phyloP scores from a whole-genome alignment of 192 early-diverging fungal species.

The Backusella parvicylindrica region DNA sequence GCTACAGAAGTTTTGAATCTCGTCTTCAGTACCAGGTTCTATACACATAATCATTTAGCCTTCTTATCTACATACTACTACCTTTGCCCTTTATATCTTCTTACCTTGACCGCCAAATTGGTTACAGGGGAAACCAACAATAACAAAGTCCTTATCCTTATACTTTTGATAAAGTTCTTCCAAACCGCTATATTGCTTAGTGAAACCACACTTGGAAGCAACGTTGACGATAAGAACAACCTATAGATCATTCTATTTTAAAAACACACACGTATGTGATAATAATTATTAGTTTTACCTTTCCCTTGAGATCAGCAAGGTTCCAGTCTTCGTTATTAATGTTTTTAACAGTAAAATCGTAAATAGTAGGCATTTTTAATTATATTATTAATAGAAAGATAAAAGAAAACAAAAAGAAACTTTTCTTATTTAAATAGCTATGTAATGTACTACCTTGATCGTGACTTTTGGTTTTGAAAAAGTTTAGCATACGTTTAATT shows the following conservation, averaged over 20 bases:
- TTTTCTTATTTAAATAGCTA: background rate
- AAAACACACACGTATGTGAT: background rate
- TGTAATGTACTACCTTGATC: background rate
- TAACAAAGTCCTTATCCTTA: conserved; percentile 62
- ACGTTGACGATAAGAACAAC: conserved; percentile 78
- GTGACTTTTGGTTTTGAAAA: background rate
- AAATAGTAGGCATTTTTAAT: conserved; percentile 20
- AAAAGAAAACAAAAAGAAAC: background rate
- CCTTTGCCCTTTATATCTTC: background rate
- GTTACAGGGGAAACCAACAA: conserved; percentile 92
- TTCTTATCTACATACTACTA: background rate
- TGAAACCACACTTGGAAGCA: conserved; percentile 89
- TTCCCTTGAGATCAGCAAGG: conserved; percentile 23
- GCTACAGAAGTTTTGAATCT: conserved; percentile 57
- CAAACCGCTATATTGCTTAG: conserved; percentile 71
- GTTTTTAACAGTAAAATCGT: conserved; percentile 29
- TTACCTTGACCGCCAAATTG: conserved; percentile 71
- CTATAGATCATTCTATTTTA: background rate
- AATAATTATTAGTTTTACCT: conserved; percentile 8
- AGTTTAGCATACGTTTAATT: background rate
- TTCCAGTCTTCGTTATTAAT: conserved; percentile 26
- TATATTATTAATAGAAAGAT: background rate
- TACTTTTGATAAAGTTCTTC: conserved; percentile 66
- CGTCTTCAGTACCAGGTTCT: conserved; percentile 48
- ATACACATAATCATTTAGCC: background rate